Evolutionary conservation across 768 basidiomycete species (phyloP), one percentile per base, ranked within the genome.

Genomic region (Amanita fuliginea): DNA sequence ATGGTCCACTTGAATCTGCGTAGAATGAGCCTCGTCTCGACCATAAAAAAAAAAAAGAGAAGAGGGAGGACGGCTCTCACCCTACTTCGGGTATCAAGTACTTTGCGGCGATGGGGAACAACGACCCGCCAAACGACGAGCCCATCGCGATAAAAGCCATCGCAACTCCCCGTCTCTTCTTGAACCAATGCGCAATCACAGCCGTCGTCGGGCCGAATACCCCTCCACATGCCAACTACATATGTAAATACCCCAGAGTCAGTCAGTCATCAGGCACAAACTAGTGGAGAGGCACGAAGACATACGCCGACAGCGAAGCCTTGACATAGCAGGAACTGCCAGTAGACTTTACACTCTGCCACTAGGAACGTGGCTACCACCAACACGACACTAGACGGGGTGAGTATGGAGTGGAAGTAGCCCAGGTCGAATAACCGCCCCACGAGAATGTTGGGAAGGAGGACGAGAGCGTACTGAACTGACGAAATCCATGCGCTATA

Each of bases 401-500:
- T 54, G 28, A 75, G 68, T 6, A 81, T 72, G 3, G 71, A 58
- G 32, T 68, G 76, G 60, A 81, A 77, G 55, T 79, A 76, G 46
- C 86, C 86, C 35, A 85, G 59, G 60, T 90, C 86, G 62, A 88
- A 87, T 13, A 88, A 59, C 5, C 83, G 76, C 1, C 86, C 86
- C 2, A 74, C 69, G 40, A 83, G 33, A 9, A 88, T 63, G 8
- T 76, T 80, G 3, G 81, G 80, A 2, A 82, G 59, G 60, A 81
- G 83, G 7, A 78, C 64, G 0, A 84, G 69, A 11, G 81, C 69
- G 56, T 81, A 82, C 81, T 86, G 85, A 19, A 81, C 64, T 0
- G 86, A 88, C 4, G 86, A 84, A 32, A 89, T 88, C 86, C 85
- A 89, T 37, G 85, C 77, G 39, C 85, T 86, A 52, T 3, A 30